Percentiles rank a stretch among this genome's conserved stretches.
These are phyloP conservation scores for Brettanomyces sp. DNA, from an alignment of 805 yeast genomes.

Conservation along the genomic window DNA sequence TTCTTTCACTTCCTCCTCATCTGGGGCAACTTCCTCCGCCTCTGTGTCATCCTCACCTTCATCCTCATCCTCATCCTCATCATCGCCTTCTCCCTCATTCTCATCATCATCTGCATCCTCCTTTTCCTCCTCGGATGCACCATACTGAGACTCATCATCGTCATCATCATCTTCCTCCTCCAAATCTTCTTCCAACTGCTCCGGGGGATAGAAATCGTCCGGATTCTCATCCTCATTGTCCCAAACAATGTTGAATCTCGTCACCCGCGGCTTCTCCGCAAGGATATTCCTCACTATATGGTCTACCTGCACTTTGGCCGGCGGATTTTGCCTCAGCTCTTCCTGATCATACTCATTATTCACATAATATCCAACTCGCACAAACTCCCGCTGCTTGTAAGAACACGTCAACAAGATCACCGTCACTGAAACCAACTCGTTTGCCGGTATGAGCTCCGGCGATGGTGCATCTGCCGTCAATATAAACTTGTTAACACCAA, in stretches of 20 bases:
- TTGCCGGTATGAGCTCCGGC: constrained; percentile 91
- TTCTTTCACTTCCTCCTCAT: constrained; percentile 32
- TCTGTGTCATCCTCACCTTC: constrained; percentile 20
- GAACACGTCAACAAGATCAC: constrained; percentile 90
- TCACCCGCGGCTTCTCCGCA: constrained; percentile 96
- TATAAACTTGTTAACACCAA: constrained; percentile 88
- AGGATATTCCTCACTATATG: constrained; percentile 89
- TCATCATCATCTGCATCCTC: constrained; percentile 31
- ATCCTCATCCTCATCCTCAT: constrained; percentile 12
- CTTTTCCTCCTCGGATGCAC: constrained; percentile 31
- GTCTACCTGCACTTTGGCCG: constrained; percentile 85
- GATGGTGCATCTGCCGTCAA: constrained; percentile 96
- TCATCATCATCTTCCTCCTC: constrained; percentile 47
- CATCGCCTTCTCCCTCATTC: constrained; percentile 18
- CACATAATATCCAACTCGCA: constrained; percentile 94
- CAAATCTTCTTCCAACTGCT: constrained; percentile 51
- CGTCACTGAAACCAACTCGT: constrained; percentile 90
- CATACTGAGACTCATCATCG: constrained; percentile 51
- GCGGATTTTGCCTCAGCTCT: constrained; percentile 89
- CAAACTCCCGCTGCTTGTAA: constrained; percentile 89
- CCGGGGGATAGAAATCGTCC: constrained; percentile 70
- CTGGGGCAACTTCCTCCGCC: constrained; percentile 16
- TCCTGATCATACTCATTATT: constrained; percentile 94
- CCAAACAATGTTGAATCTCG: constrained; percentile 96
- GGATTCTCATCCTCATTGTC: constrained; percentile 51